Conservation (phyloP, 108 stramenopile genomes). For the Pelagomonas calceolata region DNA sequence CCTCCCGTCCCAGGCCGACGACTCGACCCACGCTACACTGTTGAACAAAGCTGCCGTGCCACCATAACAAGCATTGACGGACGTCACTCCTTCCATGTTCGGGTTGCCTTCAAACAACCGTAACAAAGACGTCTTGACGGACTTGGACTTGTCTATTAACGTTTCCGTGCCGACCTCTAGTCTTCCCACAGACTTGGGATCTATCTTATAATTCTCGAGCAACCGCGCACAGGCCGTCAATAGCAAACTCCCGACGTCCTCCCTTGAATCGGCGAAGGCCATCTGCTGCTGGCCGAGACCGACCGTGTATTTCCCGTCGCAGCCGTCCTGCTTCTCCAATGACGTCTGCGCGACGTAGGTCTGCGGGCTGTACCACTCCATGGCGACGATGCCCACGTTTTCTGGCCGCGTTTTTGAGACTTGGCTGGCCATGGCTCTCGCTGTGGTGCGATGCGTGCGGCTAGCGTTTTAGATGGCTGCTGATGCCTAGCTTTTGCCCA, state of each 20-base stretch:
- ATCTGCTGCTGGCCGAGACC: slow-evolving; percentile 90
- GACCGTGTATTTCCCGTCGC: slow-evolving; percentile 81
- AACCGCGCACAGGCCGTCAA: slow-evolving; percentile 23
- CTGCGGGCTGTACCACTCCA: slow-evolving; percentile 87
- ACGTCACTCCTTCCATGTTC: slow-evolving; percentile 88
- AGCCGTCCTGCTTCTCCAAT: slow-evolving; percentile 76
- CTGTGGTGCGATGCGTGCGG: too few species aligned
- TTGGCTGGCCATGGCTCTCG: too few species aligned
- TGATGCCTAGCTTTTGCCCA: too few species aligned
- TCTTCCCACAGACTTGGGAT: slow-evolving; percentile 64
- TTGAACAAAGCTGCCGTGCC: slow-evolving; percentile 92
- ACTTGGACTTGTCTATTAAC: slow-evolving; percentile 90
- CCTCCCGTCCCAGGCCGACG: slow-evolving; percentile 80
- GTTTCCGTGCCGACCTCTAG: slow-evolving; percentile 93
- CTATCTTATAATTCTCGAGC: slow-evolving; percentile 84
- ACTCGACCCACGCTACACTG: slow-evolving; percentile 79
- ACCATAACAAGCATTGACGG: slow-evolving; percentile 95
- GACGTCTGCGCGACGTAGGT: slow-evolving; percentile 77
- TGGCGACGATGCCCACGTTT: slow-evolving; percentile 87
- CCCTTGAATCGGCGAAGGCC: slow-evolving; percentile 69
- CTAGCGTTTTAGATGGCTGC: too few species aligned
- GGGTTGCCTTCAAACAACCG: slow-evolving; percentile 70
- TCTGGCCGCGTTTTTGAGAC: too few species aligned
- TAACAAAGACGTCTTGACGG: slow-evolving; percentile 89
- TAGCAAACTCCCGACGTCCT: slow-evolving; percentile 5